Evolutionary conservation across 305 asterid species (phyloP), one percentile per base, ranked within the genome.

Genomic region (Rubia occidens): DNA sequence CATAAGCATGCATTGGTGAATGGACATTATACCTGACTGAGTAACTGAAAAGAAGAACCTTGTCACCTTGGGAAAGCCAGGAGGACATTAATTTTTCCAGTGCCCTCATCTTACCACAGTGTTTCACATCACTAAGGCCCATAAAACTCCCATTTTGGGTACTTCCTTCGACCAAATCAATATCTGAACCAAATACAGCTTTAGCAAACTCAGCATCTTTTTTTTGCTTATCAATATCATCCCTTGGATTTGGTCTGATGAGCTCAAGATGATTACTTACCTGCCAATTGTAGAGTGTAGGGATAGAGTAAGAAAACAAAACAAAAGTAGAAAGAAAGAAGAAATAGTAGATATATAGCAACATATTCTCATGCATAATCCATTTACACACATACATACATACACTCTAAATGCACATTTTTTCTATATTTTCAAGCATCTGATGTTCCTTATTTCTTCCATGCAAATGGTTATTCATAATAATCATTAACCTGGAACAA

Each of bases 61-160:
- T 94, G 84, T 94, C 99, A 11, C 96, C 91, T 71, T 42, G 72
- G 47, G 86, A 87, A 76, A 86, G 74, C 97, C 97, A 94, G 44
- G 97, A 83, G 61, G 75, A 78, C 90, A 89, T 78, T 78, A 94
- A 80, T 78, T 75, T 90, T 80, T 90, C 96, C 85, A 94, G 72
- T 60, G 99, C 87, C 79, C 96, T 84, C 99, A 94, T 94, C 81
- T 94, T 94, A 42, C 99, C 97, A 37, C 98, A 94, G 74, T 94
- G 88, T 77, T 83, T 82, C 43, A 87, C 95, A 77, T 94, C 90
- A 70, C 96, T 90, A 45, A 94, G 82, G 68, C 96, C 95, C 95
- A 94, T 85, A 83, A 94, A 94, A 79, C 89, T 87, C 81, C 89
- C 92, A 77, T 69, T 83, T 74, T 82, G 93, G 68, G 78, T 64